Evolutionary conservation across 257 asterid genomes (phyloP).

Genomic region (Solanum lignicaule): DNA sequence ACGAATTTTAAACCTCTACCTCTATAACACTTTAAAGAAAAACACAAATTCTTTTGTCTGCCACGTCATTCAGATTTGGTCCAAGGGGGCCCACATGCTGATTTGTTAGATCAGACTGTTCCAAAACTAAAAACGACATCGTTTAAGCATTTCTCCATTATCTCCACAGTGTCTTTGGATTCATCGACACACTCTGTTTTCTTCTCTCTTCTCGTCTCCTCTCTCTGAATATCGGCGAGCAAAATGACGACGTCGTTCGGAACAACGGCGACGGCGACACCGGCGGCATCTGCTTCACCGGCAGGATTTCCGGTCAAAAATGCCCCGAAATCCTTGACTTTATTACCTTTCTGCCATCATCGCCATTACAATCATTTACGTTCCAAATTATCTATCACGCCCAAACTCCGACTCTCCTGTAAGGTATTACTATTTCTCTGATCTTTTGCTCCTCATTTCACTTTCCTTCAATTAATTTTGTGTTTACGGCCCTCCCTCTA

Average conservation of each 20-base stretch:
- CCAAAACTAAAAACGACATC: slow-evolving; percentile 18
- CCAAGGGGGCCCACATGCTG: slow-evolving; percentile 6
- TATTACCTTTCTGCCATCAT: slow-evolving; percentile 21
- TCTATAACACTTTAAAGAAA: no score
- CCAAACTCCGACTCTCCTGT: slow-evolving; percentile 46
- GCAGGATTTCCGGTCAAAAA: slow-evolving; percentile 32
- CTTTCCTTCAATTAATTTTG: not conserved
- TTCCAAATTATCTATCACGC: slow-evolving; percentile 40
- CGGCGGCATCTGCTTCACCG: slow-evolving; percentile 28
- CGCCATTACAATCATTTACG: slow-evolving; percentile 24
- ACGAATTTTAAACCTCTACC: no score
- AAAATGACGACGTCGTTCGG: slow-evolving; percentile 69
- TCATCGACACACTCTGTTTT: slow-evolving; percentile 36
- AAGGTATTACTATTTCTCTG: slow-evolving; percentile 26
- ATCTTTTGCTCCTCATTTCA: not conserved
- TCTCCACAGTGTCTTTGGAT: slow-evolving; percentile 26
- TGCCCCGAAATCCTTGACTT: slow-evolving; percentile 29
- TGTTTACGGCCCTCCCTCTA: not conserved
- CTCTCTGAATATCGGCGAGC: not conserved
- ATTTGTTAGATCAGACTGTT: slow-evolving; percentile 8
- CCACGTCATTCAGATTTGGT: not conserved
- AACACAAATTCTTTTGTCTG: not conserved
- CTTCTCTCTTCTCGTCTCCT: slow-evolving; percentile 8
- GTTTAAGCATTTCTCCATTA: not conserved
- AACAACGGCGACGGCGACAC: slow-evolving; percentile 5